phyloP scores from a whole-genome alignment of 257 asterid species.

The Rehmannia glutinosa region DNA sequence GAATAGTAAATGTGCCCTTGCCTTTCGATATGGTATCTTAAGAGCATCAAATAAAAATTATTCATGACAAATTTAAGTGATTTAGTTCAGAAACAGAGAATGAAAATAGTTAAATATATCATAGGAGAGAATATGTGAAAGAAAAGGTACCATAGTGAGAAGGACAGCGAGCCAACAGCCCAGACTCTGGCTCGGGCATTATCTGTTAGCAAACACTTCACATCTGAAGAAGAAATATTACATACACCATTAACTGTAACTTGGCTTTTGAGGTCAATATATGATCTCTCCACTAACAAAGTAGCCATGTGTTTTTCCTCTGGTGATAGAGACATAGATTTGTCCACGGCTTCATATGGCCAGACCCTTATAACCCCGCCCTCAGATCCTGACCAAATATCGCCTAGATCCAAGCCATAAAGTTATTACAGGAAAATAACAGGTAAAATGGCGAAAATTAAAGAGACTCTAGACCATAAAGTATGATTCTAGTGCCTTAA shows the following conservation, averaged over 20 bases:
- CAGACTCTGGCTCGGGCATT: conserved; percentile 64
- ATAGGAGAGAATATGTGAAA: background rate
- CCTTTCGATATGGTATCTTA: too few species aligned
- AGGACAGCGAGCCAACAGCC: conserved; percentile 74
- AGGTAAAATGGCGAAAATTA: background rate
- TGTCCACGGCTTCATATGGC: conserved; percentile 89
- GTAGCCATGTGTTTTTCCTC: conserved; percentile 92
- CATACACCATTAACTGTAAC: conserved; percentile 84
- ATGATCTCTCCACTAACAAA: conserved; percentile 75
- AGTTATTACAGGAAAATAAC: background rate
- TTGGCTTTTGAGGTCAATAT: conserved; percentile 75
- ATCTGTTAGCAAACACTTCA: conserved; percentile 69
- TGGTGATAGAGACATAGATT: conserved; percentile 63
- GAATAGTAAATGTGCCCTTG: too few species aligned
- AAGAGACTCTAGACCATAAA: background rate
- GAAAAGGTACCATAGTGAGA: conserved; percentile 71
- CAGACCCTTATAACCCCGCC: conserved; percentile 72
- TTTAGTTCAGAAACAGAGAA: background rate
- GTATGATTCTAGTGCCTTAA: background rate
- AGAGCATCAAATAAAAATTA: too few species aligned
- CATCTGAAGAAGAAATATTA: conserved; percentile 81
- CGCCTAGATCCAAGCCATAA: conserved; percentile 51
- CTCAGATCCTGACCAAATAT: conserved; percentile 93
- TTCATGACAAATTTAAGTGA: background rate
- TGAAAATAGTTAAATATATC: background rate